Evolutionary conservation across 305 asterid species (phyloP).

Genomic region (Fraxinus ornus): DNA sequence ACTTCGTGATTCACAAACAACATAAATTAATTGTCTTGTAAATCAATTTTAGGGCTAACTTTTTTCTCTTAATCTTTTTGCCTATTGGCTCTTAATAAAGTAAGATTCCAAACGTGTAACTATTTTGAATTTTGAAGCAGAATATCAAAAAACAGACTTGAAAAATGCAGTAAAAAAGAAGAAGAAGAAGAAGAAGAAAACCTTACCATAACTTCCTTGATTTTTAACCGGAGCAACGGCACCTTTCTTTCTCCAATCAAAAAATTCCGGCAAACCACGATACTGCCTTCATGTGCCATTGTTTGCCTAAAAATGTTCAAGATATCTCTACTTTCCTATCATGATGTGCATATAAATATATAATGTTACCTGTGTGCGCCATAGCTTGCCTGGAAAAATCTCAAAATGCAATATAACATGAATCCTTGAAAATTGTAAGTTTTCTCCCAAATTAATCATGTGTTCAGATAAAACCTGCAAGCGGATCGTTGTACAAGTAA

Average conservation of each 20-base stretch:
- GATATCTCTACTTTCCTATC: too few species aligned
- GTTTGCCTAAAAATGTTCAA: too few species aligned
- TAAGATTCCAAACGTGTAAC: not conserved
- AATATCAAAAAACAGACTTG: not conserved
- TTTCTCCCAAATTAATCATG: too few species aligned
- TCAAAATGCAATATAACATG: too few species aligned
- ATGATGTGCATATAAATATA: too few species aligned
- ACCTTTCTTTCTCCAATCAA: conserved; percentile 74
- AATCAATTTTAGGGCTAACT: not conserved
- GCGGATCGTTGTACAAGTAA: too few species aligned
- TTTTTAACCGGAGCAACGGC: conserved; percentile 66
- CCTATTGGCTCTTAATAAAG: not conserved
- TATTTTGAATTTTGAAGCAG: not conserved
- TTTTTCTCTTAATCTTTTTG: not conserved
- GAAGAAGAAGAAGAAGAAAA: not conserved
- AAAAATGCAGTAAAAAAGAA: not conserved
- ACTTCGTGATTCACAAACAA: conserved; percentile 42
- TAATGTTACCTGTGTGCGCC: too few species aligned
- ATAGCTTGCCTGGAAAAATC: too few species aligned
- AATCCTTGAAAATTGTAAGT: too few species aligned
- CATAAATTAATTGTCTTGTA: not conserved
- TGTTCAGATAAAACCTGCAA: too few species aligned
- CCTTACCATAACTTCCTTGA: conserved; percentile 74
- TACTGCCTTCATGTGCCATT: too few species aligned
- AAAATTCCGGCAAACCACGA: conserved; percentile 45